Conservation (phyloP, 2,329 filamentous ascomycete genomes). For the Pseudogymnoascus sp. region DNA sequence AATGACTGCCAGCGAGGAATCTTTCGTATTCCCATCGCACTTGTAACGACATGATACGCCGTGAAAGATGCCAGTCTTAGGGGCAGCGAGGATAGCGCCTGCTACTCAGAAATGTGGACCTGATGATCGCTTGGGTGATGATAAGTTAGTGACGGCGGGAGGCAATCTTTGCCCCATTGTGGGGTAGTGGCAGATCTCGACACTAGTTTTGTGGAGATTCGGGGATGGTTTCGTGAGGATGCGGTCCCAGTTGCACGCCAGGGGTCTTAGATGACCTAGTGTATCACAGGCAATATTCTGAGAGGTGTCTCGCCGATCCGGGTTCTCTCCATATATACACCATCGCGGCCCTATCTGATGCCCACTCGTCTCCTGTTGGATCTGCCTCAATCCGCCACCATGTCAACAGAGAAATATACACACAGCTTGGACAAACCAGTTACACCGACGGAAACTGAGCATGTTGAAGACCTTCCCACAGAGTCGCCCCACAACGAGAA, state of each 20-base stretch:
- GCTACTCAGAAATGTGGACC: neutral
- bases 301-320: neutral
- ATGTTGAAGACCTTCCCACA: neutral
- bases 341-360: neutral
- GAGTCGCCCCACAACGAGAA: neutral
- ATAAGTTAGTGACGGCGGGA: neutral
- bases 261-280: neutral
- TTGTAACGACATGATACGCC: neutral
- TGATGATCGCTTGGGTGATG: neutral
- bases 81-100: neutral
- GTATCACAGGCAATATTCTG: neutral
- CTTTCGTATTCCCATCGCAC: neutral
- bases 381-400: neutral
- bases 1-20: neutral
- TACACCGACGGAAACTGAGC: neutral
- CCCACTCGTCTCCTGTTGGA: neutral
- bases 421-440: neutral
- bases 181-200: neutral
- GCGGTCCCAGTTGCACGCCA: neutral
- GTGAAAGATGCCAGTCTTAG: neutral
- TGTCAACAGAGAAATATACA: conserved; percentile 1
- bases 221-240: neutral
- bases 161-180: neutral
- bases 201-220: neutral
- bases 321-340: neutral